phyloP scores from a whole-genome alignment of 495 filamentous ascomycete genomes.

The Filosporella fistucella region DNA sequence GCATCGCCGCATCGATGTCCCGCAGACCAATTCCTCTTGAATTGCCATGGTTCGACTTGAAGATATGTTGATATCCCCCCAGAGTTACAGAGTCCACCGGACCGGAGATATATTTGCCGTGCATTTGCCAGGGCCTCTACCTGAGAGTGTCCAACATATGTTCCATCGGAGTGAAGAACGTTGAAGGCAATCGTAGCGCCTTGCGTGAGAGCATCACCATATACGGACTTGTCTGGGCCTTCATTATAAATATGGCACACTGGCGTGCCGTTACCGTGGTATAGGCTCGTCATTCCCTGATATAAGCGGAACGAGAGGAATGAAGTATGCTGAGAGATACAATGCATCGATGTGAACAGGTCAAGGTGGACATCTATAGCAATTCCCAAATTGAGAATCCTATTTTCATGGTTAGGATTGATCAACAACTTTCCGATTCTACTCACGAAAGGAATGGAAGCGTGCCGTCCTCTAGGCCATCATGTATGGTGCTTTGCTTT shows the following conservation, averaged over 20 bases:
- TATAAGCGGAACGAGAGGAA: slow-evolving; percentile 50
- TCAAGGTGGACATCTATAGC: slow-evolving; percentile 62
- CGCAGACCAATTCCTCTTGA: slow-evolving; percentile 54
- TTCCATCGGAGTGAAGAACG: slow-evolving; percentile 47
- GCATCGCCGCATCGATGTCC: slow-evolving; percentile 57
- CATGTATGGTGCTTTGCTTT: slow-evolving; percentile 47
- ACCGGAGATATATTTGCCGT: slow-evolving; percentile 61
- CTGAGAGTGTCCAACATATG: slow-evolving; percentile 49
- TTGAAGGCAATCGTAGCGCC: slow-evolving; percentile 73
- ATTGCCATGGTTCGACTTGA: slow-evolving; percentile 47
- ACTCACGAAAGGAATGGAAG: slow-evolving; percentile 79
- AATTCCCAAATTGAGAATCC: slow-evolving; percentile 63
- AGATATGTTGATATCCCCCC: slow-evolving; percentile 47
- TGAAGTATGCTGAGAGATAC: slow-evolving; percentile 58
- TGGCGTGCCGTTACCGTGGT: slow-evolving; percentile 52
- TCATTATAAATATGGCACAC: slow-evolving; percentile 61
- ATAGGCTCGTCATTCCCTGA: slow-evolving; percentile 42
- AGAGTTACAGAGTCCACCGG: slow-evolving; percentile 62
- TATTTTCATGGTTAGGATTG: no score
- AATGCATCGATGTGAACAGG: slow-evolving; percentile 58
- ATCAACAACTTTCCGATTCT: no score
- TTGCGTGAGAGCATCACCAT: slow-evolving; percentile 54
- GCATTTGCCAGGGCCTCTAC: slow-evolving; percentile 61
- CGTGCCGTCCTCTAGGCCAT: slow-evolving; percentile 84
- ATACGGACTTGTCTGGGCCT: slow-evolving; percentile 32